Base-by-base conservation (phyloP, 2,329 filamentous ascomycete genomes). In the Ambrosiella xylebori region DNA sequence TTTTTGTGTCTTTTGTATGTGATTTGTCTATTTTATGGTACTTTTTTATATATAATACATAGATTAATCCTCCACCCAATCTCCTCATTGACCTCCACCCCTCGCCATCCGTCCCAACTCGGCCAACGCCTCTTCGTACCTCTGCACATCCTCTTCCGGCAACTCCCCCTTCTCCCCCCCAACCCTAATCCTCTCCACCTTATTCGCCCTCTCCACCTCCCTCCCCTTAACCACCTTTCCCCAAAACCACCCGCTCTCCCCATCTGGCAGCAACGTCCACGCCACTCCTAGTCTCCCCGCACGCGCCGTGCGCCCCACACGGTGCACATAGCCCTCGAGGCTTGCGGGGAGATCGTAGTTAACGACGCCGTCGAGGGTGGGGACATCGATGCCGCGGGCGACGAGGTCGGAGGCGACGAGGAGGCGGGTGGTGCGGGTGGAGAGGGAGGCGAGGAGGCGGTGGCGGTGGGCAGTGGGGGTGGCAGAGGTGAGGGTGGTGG, bases 391-490 rank as follows among this genome's bases (percentile, higher is more conserved):
- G 65, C 91, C 93, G 62, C 91, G 86, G 1, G 89, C 88, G 0
- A 93, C 88, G n/a, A 94, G 84, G 67, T 97, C 91, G 0, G 93
- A 95, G 0, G 90, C 89, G 51, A 97, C 84, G 49, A 97, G 80
- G 52, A 95, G 81, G 6, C 82, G 82, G 35, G 86, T 70, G 59
- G 79, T 80, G 2, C 77, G 74, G 60, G 79, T 79, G 2, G 76
- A 71, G 68, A 91, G 90, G n/a, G 78, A 76, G 35, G 76, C 75
- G 27, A 90, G 74, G 0, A 84, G 81, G 64, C 81, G 82, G 61
- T 80, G 79, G 13, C 86, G 83, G 12, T 79, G 76, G 12, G 83
- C 79, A 1, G 84, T 86, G n/a, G 85, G 80, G 35, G 83, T 85
- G 0, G 86, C 86, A 17, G 87, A 90, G 12, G 87, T 87, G 61